Conservation (phyloP, 768 basidiomycete genomes). For the Cystofilobasidium capitatum region DNA sequence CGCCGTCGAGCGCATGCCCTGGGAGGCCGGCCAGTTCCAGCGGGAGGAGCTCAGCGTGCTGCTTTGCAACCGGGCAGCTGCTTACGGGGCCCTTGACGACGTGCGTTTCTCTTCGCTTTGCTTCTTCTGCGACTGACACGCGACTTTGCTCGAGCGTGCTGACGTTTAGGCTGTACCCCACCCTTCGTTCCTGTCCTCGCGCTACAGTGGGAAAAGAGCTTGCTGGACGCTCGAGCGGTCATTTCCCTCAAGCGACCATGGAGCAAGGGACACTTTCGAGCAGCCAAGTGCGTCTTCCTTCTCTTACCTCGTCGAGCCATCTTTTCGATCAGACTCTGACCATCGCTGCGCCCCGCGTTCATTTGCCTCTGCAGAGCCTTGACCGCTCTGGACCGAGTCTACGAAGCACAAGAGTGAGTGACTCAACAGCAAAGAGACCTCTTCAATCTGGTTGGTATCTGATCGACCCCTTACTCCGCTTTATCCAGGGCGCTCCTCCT, state of each 20-base stretch:
- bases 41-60: conserved; percentile 85
- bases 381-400: conserved; percentile 54
- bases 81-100: conserved; percentile 67
- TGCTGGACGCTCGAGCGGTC: conserved; percentile 75
- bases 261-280: conserved; percentile 90
- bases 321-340: background rate
- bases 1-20: conserved; percentile 71
- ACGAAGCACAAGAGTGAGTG: conserved; percentile 56
- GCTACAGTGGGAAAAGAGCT: conserved; percentile 14
- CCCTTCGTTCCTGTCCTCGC: conserved; percentile 17
- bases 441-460: background rate
- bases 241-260: conserved; percentile 73
- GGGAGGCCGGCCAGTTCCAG: conserved; percentile 73
- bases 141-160: too few relatives aligned
- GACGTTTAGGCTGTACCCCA: too few relatives aligned
- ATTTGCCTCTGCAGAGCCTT: conserved; percentile 63
- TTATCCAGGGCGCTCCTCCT: conserved; percentile 54
- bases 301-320: background rate
- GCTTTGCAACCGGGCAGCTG: conserved; percentile 83
- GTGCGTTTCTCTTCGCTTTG: conserved; percentile 29
- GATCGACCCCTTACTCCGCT: background rate
- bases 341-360: background rate
- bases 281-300: conserved; percentile 24
- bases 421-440: background rate
- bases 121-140: background rate